Evolutionary conservation across 805 yeast genomes (phyloP), one percentile per base, ranked within the genome.

Genomic region (Cyberlindnera maclurae): DNA sequence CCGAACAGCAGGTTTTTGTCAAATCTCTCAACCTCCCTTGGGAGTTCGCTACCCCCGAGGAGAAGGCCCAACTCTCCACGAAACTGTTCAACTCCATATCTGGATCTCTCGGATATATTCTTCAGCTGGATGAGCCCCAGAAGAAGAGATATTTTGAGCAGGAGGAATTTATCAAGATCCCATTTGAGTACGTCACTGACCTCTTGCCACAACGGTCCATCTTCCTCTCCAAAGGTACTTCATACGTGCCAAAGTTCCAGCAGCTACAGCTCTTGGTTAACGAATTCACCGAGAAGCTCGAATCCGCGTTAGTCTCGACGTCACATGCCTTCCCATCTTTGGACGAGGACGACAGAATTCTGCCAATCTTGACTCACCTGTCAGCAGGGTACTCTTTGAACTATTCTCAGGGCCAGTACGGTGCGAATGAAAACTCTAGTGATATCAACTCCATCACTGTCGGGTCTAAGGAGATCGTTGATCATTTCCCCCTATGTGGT

Each of bases 341-440:
- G 40, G 96, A 88, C 54, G 97, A 90, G 63, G 96, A 88, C 54
- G 94, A 88, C 56, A 69, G 99, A 41, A 63, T 93, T 33, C 64
- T 88, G 37, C 97, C 97, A 1, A 77, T 93, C 22, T 67, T 93
- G 45, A 77, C 78, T 52, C 88, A 89, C 52, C 61, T 93, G 34
- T 77, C 94, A 0, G 71, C 75, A 24, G 87, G 87, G 11, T 83
- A 82, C 52, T 73, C 82, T 2, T 64, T 80, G 6, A 50, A 49
- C 39, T 36, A 47, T 29, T 37, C 41, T 3, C 34, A 20, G 9
- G 49, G 47, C 22, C 45, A 49, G 24, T 50, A 43, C 31, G 50
- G 44, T 5, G 36, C 32, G 3, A 36, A 37, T 30, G 47, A 45
- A 20, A 55, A 57, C 24, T 50, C 52, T n/a, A 51, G 55, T 17